phyloP scores from a whole-genome alignment of 345 rosid genomes.

The Eutrema heterophyllum region DNA sequence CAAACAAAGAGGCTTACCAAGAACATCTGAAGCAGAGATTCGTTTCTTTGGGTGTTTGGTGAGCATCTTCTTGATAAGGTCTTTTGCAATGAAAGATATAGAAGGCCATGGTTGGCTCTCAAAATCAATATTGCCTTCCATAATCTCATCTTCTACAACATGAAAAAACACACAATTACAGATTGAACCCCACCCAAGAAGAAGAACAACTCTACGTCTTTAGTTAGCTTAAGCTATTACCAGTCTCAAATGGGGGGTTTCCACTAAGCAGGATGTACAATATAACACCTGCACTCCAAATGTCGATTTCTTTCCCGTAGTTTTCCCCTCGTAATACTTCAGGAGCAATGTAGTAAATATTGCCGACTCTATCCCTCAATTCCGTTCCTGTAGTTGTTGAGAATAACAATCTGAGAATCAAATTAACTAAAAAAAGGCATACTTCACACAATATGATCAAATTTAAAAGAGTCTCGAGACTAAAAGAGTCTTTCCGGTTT shows the following conservation, averaged over 20 bases:
- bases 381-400: constrained; percentile 43
- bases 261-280: constrained; percentile 73
- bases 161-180: not conserved
- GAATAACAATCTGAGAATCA: not conserved
- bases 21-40: constrained; percentile 61
- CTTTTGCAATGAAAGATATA: constrained; percentile 60
- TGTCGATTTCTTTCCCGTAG: constrained; percentile 74
- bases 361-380: constrained; percentile 57
- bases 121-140: constrained; percentile 54
- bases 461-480: too few species aligned
- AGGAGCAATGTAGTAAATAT: constrained; percentile 79
- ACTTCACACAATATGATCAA: too few species aligned
- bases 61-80: constrained; percentile 69
- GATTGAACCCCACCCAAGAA: not conserved
- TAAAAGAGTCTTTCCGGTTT: too few species aligned
- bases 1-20: constrained; percentile 43
- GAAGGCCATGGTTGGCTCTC: constrained; percentile 67
- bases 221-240: constrained; percentile 31
- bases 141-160: constrained; percentile 38
- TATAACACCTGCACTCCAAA: constrained; percentile 87
- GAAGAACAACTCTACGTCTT: not conserved
- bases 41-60: constrained; percentile 59
- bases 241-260: constrained; percentile 69
- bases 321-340: constrained; percentile 55
- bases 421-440: not conserved